Evolutionary conservation across 202 grass and related monocot genomes (phyloP), one percentile per base, ranked within the genome.

Genomic region (Saccharum hybrid): DNA sequence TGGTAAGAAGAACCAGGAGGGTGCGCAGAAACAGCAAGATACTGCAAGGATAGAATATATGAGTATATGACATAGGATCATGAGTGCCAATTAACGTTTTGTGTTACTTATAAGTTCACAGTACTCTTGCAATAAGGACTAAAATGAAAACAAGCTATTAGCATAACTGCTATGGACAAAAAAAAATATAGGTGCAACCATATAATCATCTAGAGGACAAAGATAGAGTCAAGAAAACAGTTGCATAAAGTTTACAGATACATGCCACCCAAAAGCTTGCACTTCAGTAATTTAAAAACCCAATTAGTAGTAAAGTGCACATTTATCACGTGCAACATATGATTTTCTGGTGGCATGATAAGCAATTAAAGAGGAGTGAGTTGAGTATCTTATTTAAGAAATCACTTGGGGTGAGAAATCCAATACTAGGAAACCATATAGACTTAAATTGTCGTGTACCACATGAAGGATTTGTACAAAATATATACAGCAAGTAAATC

Each of bases 1-100:
- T 98, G 92, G 81, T 98, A 95, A 83, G 89, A 80, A 84, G 90
- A 94, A 71, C 87, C 89, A 76, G 92, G 89, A 82, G 96, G 91
- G 72, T 98, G 96, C 81, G 96, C 91, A 85, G 96, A 76, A 77
- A 98, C 96, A 38, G 96, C 92, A 82, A 98, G 88, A 95, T 98
- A 92, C 92, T 97, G 80, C 65, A 86, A 5, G 68, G 51, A 83
- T 76, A 90, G 10, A 87, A 88, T 54, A 74, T n/a, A 68, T 22
- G 18, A 85, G 85, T 54, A 74, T 19, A 63, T 30, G 43, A 85
- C 80, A 66, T 81, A 74, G 72, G 22, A 83, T 69, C n/a, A 84
- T 88, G 40, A 85, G 13, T 52, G 59, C 39, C 62, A 61, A 69
- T 56, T 54, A 81, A 80, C 3, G 31, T 31, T 66, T 76, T 64